Percentiles rank a stretch among this genome's conserved stretches.
Evolutionary conservation across 768 basidiomycete genomes (phyloP).

Genomic region (Tylopilus balloui): DNA sequence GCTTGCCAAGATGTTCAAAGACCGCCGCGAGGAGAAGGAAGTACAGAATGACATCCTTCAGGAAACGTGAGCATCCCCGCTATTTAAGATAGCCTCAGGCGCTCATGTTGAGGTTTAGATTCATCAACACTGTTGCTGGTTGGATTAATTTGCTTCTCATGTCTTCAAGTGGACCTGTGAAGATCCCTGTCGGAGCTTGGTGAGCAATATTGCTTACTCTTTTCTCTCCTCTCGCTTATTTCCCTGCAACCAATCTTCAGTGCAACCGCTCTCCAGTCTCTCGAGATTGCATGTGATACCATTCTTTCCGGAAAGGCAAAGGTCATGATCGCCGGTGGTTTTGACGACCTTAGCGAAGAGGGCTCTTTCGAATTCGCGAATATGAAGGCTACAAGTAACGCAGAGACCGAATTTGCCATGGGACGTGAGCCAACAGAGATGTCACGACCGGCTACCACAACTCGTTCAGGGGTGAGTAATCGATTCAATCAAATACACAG

Average conservation of each 20-base stretch:
- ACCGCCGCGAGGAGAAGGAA: constrained; percentile 95
- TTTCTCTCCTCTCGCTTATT: constrained; percentile 2
- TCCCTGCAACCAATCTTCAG: no score
- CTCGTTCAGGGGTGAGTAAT: constrained; percentile 79
- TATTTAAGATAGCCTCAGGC: neutral
- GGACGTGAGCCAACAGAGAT: constrained; percentile 98
- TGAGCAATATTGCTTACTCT: constrained; percentile 33
- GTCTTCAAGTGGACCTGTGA: constrained; percentile 96
- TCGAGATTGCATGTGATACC: constrained; percentile 97
- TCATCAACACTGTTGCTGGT: constrained; percentile 98
- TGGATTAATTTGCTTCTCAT: constrained; percentile 95
- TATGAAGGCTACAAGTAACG: constrained; percentile 99
- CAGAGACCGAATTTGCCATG: constrained; percentile 97
- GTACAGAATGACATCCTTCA: constrained; percentile 98
- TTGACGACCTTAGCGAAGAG: constrained; percentile 97
- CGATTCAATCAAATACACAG: neutral
- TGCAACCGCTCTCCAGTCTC: constrained; percentile 94
- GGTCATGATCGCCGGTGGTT: constrained; percentile 98
- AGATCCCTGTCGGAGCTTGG: constrained; percentile 99
- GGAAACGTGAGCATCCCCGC: constrained; percentile 70
- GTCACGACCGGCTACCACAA: constrained; percentile 95
- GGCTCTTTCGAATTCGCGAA: constrained; percentile 99
- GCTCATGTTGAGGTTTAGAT: constrained; percentile 43
- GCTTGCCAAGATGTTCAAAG: constrained; percentile 96
- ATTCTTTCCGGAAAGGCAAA: constrained; percentile 95